phyloP scores from a whole-genome alignment of 2,329 filamentous ascomycete genomes.

The Bipolaris oryzae region DNA sequence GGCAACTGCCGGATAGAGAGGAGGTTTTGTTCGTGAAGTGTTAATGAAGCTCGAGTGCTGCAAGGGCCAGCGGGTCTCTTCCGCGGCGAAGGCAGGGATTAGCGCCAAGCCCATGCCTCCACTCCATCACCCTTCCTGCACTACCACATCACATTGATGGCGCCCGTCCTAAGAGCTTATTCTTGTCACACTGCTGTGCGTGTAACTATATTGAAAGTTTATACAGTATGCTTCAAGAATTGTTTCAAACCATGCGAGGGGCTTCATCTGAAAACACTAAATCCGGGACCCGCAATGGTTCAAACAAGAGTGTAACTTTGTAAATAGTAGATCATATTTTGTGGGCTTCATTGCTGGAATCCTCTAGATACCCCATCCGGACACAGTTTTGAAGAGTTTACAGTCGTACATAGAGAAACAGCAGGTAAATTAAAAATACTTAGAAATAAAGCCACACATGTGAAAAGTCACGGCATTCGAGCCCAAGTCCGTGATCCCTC shows the following conservation, averaged over 20 bases:
- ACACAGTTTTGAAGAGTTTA: conserved; percentile 23
- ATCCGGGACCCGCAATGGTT: not conserved
- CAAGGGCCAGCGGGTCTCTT: conserved; percentile 21
- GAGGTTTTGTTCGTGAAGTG: conserved; percentile 9
- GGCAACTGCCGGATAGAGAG: not conserved
- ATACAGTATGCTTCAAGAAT: not conserved
- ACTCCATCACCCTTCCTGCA: not conserved
- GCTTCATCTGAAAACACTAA: not conserved
- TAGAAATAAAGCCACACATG: conserved; percentile 6
- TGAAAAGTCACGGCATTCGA: not conserved
- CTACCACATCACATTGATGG: not conserved
- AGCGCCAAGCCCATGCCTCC: conserved; percentile 12
- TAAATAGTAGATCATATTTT: not conserved
- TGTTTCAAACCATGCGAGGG: not conserved
- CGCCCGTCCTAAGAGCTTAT: conserved; percentile 1
- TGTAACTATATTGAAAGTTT: not conserved
- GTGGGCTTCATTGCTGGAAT: conserved; percentile 2
- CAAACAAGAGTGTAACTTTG: not conserved
- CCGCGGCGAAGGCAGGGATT: conserved; percentile 25
- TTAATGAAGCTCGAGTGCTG: conserved; percentile 13
- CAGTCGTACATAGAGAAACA: not conserved
- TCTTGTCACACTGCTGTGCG: not conserved
- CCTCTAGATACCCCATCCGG: conserved; percentile 15
- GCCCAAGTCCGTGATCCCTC: conserved; percentile 12
- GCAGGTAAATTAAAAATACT: conserved; percentile 37